A percentile compares a stretch with the other conserved stretches of the same genome.
Conservation (phyloP, 176 grass and related monocot species). For the Stipa capillata region DNA sequence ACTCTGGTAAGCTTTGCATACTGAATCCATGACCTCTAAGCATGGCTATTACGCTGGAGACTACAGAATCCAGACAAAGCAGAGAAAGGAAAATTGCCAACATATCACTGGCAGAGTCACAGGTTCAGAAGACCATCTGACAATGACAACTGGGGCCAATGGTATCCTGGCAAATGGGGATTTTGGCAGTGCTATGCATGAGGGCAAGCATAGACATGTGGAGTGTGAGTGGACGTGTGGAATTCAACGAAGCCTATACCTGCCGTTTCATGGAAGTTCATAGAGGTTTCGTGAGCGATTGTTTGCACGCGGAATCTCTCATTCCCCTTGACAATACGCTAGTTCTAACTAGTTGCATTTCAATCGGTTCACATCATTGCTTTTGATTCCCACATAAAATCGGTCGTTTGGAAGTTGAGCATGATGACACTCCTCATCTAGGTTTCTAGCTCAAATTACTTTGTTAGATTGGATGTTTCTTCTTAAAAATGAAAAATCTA, state of each 20-base stretch:
- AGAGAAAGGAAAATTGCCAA: background rate
- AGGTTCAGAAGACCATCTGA: too few species aligned
- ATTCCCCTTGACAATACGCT: background rate
- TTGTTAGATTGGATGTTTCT: too few species aligned
- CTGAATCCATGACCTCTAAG: background rate
- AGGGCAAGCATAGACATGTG: too few species aligned
- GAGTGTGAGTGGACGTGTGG: background rate
- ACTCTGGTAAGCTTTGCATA: background rate
- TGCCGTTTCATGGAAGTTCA: background rate
- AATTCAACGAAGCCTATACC: background rate
- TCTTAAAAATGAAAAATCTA: too few species aligned
- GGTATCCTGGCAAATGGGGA: too few species aligned
- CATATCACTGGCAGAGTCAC: too few species aligned
- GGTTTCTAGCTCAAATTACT: too few species aligned
- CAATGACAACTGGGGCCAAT: background rate
- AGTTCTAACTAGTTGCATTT: background rate
- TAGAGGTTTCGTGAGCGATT: background rate
- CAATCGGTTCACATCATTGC: background rate
- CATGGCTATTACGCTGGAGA: too few species aligned
- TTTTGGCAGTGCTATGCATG: too few species aligned
- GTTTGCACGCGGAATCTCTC: background rate
- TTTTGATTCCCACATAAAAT: background rate
- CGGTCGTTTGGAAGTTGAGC: background rate
- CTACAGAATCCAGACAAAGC: background rate
- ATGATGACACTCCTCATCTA: background rate